Evolutionary conservation across 2,329 filamentous ascomycete genomes (phyloP).

Genomic region (Onygena corvina): DNA sequence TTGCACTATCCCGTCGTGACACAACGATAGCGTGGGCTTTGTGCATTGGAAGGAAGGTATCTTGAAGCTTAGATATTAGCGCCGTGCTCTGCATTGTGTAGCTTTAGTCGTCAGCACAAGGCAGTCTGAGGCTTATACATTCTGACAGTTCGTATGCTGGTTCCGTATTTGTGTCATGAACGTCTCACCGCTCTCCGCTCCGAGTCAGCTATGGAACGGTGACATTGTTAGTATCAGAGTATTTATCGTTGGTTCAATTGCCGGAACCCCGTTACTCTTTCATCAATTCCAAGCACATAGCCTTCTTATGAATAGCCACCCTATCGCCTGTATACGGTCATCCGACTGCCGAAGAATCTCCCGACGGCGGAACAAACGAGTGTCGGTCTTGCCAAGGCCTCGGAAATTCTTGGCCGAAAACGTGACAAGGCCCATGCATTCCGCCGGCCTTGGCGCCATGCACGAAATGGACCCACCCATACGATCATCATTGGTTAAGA

Average conservation of each 20-base stretch:
- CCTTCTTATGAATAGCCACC: too few species aligned
- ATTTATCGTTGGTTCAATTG: not conserved
- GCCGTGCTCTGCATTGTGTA: too few species aligned
- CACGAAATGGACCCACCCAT: not conserved
- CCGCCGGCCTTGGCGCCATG: conserved; percentile 3
- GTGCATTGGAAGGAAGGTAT: not conserved
- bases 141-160: not conserved
- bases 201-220: not conserved
- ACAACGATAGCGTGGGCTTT: conserved; percentile 1
- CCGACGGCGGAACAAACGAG: not conserved
- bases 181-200: not conserved
- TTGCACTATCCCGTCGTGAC: not conserved
- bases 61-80: conserved; percentile 4
- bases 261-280: conserved; percentile 5
- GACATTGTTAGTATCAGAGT: too few species aligned
- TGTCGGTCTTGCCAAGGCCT: not conserved
- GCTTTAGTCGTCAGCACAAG: not conserved
- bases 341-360: not conserved
- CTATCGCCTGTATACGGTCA: too few species aligned
- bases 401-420: conserved; percentile 5
- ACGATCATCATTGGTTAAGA: not conserved
- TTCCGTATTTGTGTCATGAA: not conserved
- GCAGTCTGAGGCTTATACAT: not conserved
- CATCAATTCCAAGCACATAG: not conserved
- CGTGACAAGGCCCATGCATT: not conserved